Base-by-base conservation (phyloP, 1,139 yeast genomes). In the Suhomyces atakaporum region DNA sequence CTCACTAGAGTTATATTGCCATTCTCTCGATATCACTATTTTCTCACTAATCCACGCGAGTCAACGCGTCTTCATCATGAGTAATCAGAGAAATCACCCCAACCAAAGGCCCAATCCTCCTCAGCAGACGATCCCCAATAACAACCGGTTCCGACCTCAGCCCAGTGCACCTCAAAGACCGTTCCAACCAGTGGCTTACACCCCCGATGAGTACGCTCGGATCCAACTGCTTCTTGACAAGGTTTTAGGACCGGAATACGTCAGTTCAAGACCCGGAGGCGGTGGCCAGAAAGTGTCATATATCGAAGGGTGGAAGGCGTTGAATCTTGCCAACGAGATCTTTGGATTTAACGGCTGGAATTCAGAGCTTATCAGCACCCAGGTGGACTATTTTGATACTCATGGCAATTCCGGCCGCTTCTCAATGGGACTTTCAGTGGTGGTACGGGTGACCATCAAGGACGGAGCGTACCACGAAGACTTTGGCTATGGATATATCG, bases 171-270 rank as follows among this genome's bases (percentile, higher is more conserved):
- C 35, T 20, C 36, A 48, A 11, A 37, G 51, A 27, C 44, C 44
- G 22, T 55, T 59, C 42, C 46, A 50, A 24, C 59, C 66, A 3
- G 50, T 53, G 2, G 60, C 67, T n/a, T 73, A 70, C 45, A 52
- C 64, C 0, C 50, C 47, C 33, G 72, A 67, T 29, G 81, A 77
- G 40, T 53, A 60, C 11, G 49, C 50, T 5, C 50, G 65, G 3
- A 73, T 77, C 31, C 72, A 67, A 45, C 47, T 47, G 16, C 65
- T 69, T 13, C 61, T 84, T 27, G 79, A 79, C 45, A 78, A 75
- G 48, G 79, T 80, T 19, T 66, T 89, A 22, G 98, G 98, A 0
- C 97, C 97, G 0, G 97, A 90, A 58, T 90, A 79, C 53, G 81
- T 92, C 21, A 81, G 95, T 26, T 77, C 79, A 33, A 72, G 97